phyloP scores from a whole-genome alignment of 2,329 filamentous ascomycete genomes.

The Phyllosticta capitalensis region DNA sequence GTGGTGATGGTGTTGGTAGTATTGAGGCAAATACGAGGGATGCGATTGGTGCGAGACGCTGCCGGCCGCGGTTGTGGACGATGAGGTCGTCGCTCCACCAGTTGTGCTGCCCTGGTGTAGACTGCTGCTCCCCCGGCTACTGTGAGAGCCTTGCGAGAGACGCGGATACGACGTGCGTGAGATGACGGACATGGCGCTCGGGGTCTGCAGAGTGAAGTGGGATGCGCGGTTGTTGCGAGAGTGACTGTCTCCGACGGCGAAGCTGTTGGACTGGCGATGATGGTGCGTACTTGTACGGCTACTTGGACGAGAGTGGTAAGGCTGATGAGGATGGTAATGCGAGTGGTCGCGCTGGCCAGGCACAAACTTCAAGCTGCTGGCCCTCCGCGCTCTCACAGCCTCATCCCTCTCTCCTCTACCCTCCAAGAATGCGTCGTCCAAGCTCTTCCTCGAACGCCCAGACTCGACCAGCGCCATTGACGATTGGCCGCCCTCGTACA shows the following conservation, averaged over 20 bases:
- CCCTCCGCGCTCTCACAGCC: not conserved
- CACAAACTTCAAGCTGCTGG: constrained; percentile 1
- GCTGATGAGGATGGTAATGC: not conserved
- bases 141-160: not conserved
- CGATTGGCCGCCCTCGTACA: not conserved
- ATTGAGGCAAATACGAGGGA: not conserved
- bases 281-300: not conserved
- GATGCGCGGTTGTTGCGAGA: not conserved
- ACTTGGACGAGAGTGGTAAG: not conserved
- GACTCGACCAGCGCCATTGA: not conserved
- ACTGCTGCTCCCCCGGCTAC: not conserved
- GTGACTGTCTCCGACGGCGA: not conserved
- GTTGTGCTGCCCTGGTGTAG: not conserved
- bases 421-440: not conserved
- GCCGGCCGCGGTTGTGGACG: not conserved
- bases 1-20: not conserved
- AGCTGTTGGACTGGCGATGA: not conserved
- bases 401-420: not conserved
- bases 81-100: not conserved
- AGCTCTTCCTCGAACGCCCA: not conserved
- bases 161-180: not conserved
- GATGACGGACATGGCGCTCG: constrained; percentile 5
- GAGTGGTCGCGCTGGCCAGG: not conserved
- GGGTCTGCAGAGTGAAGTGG: constrained; percentile 1
- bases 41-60: not conserved